Base-by-base conservation (phyloP, 345 rosid genomes). In the Boechera stricta region DNA sequence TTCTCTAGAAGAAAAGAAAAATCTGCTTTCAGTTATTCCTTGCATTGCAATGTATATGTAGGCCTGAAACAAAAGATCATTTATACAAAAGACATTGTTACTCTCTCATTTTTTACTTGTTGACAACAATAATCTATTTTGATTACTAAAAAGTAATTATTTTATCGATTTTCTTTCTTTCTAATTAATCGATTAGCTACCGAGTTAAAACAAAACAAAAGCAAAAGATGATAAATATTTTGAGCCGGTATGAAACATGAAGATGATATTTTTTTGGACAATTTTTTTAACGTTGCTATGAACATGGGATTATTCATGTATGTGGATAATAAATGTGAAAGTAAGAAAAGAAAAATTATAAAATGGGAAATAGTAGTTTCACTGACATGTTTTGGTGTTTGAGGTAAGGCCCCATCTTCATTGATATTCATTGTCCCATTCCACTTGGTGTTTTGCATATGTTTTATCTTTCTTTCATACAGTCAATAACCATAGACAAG, bases 11-110 rank as follows among this genome's bases (percentile, higher is more conserved):
- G 21, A 57, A 28, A 10, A 15, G 11, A 36, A 67, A 31, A 2
- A n/a, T 18, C 11, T 33, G 59, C 3, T 31, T 35, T 67, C 60
- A 57, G 42, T 9, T 39, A 68, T 76, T 76, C 15, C 67, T 58
- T 28, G 61, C 55, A 60, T 31, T 51, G 15, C 75, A 76, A 24
- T 69, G 75, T 76, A 53, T 76, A 65, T 74, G 61, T 51, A 51
- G 55, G 39, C 13, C 41, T 26, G 21, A 61, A 52, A 76, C 49
- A 53, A 24, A 52, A 24, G 10, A 76, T 57, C 32, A 32, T 15
- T 64, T 68, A 76, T 69, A 60, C 69, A 60, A 12, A 21, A 36
- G 55, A 67, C 16, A 1, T 39, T 66, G 0, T 36, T 66, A n/a
- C 51, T 6, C 26, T 26, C 1, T 47, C 3, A 35, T 13, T 44